Percentiles rank a stretch among this genome's conserved stretches.
Conservation (phyloP, 139 green algal genomes). For the Coelastrella sp. region DNA sequence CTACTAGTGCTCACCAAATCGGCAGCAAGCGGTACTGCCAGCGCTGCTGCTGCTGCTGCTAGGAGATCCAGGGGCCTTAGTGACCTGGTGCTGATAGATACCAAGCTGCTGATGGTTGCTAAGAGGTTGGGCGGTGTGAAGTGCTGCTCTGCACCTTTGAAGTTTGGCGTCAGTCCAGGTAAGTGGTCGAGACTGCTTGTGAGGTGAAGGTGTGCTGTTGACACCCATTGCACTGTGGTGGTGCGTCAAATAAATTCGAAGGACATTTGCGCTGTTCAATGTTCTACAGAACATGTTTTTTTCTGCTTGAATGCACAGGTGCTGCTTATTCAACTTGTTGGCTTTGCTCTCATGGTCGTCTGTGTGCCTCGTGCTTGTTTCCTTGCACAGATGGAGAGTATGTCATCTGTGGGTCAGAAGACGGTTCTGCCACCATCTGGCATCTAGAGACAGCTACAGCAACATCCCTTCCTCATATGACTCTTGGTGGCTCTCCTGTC, state of each 20-base stretch:
- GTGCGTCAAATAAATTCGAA: not conserved
- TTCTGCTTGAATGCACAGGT: not conserved
- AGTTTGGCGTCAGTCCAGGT: constrained; percentile 57
- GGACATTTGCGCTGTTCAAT: not conserved
- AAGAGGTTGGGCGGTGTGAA: constrained; percentile 41
- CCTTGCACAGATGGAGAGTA: constrained; percentile 54
- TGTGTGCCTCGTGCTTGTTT: not conserved
- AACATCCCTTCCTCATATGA: constrained; percentile 48
- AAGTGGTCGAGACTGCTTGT: not conserved
- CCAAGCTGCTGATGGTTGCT: constrained; percentile 41
- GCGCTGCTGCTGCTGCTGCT: too few relatives aligned
- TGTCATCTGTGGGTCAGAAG: constrained; percentile 58
- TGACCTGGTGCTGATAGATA: constrained; percentile 53
- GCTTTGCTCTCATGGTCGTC: constrained; percentile 17
- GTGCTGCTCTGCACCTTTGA: constrained; percentile 48
- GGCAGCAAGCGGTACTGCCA: too few relatives aligned
- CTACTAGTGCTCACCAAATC: constrained; percentile 28
- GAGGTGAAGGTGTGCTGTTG: not conserved
- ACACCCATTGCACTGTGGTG: not conserved
- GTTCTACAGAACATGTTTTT: not conserved
- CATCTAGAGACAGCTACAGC: constrained; percentile 51
- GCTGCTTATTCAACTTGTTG: not conserved
- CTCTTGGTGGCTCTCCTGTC: constrained; percentile 44
- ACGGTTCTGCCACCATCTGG: constrained; percentile 47
- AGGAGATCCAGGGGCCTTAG: constrained; percentile 1